These are phyloP conservation scores for Scutellaria baicalensis DNA, from an alignment of 257 asterid genomes.

Conservation along the genomic window DNA sequence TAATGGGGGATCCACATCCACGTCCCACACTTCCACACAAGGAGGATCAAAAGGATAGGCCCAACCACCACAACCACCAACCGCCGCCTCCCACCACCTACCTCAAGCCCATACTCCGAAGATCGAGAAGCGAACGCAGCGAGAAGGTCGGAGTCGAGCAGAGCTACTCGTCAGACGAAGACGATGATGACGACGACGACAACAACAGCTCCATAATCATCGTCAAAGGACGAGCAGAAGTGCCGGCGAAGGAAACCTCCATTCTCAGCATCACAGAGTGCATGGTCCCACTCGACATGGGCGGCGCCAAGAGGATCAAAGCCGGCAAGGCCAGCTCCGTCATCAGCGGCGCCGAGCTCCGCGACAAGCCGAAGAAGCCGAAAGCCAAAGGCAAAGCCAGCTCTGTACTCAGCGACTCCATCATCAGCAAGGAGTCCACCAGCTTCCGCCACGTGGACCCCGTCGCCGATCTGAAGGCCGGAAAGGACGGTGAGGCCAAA, in stretches of 20 bases:
- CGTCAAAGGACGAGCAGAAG: conserved; percentile 15
- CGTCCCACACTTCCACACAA: conserved; percentile 12
- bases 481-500: background rate
- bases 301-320: background rate
- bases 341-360: conserved; percentile 50
- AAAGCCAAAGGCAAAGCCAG: conserved; percentile 34
- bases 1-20: conserved; percentile 38
- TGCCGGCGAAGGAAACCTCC: conserved; percentile 38
- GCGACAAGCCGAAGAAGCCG: conserved; percentile 29
- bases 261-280: conserved; percentile 52
- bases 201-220: conserved; percentile 30
- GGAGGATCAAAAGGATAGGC: background rate
- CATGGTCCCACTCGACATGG: conserved; percentile 20
- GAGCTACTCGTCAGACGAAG: background rate
- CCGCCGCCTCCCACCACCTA: background rate
- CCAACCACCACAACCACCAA: background rate
- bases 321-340: conserved; percentile 71
- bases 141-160: conserved; percentile 33
- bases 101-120: conserved; percentile 37
- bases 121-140: conserved; percentile 65
- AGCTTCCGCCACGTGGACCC: conserved; percentile 9
- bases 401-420: conserved; percentile 58
- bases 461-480: background rate
- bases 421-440: conserved; percentile 46
- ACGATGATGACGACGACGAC: no score